A percentile compares a stretch with the other conserved stretches of the same genome.
These are phyloP conservation scores for Capsella bursapastoris DNA, from an alignment of 345 rosid genomes.

Conservation along the genomic window DNA sequence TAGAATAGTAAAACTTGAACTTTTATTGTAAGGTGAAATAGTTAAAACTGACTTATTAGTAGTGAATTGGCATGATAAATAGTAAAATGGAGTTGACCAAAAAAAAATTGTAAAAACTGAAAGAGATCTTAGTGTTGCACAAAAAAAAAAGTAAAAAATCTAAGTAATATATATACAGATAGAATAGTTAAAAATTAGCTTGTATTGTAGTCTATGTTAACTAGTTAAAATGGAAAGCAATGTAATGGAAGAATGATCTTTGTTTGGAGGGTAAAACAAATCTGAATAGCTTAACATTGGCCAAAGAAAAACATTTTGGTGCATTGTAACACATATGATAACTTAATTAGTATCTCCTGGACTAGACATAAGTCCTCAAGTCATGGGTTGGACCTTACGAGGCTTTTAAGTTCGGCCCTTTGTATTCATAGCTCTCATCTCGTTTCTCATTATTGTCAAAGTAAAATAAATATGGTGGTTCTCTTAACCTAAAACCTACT, in stretches of 20 bases:
- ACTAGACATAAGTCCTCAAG: background rate
- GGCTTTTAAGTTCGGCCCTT: background rate
- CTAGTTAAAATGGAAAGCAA: no score
- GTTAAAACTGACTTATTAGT: no score
- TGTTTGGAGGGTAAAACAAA: background rate
- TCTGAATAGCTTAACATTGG: background rate
- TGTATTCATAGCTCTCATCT: background rate
- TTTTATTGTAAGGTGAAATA: no score
- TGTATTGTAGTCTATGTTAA: no score
- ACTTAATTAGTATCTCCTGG: background rate
- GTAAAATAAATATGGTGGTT: background rate
- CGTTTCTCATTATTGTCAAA: background rate
- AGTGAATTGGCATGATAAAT: no score
- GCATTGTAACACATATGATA: background rate
- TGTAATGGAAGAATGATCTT: background rate
- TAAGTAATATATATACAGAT: no score
- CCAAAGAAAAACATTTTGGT: no score
- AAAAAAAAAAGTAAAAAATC: no score
- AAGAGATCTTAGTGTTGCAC: no score
- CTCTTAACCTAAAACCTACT: background rate
- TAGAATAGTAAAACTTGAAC: background rate
- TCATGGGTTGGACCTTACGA: constrained; percentile 1
- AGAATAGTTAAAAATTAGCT: no score
- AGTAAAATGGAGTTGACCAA: no score
- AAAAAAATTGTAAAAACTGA: no score